These are phyloP conservation scores for Vanderwaltozyma polyspora DNA, from an alignment of 805 yeast species.

Conservation along the genomic window DNA sequence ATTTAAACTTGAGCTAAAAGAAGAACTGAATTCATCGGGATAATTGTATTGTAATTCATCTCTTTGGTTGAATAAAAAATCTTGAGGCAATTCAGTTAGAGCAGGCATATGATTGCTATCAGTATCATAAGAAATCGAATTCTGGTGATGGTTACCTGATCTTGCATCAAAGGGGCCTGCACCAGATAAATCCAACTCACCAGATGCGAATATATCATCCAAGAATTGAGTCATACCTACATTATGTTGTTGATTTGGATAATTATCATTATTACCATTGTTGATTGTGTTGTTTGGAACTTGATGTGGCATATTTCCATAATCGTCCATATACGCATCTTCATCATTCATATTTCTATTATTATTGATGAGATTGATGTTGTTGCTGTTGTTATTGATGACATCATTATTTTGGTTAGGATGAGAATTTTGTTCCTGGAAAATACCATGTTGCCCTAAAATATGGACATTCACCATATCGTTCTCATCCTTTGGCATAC, in stretches of 20 bases:
- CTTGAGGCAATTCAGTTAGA: constrained; percentile 4
- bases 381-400: too few relatives aligned
- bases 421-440: too few relatives aligned
- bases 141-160: neutral
- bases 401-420: too few relatives aligned
- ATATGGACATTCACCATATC: too few relatives aligned
- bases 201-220: constrained; percentile 19
- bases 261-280: neutral
- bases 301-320: too few relatives aligned
- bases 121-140: neutral
- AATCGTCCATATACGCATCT: neutral
- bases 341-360: neutral
- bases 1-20: constrained; percentile 21
- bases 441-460: too few relatives aligned
- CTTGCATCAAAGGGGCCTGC: neutral
- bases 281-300: too few relatives aligned
- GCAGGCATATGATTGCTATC: neutral
- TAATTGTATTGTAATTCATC: constrained; percentile 12
- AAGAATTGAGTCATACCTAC: constrained; percentile 5
- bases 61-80: constrained; percentile 11
- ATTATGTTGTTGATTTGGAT: neutral
- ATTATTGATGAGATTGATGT: too few relatives aligned
- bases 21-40: constrained; percentile 22
- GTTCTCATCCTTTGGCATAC: too few relatives aligned
- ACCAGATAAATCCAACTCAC: too few relatives aligned